Base-by-base conservation (phyloP, 805 yeast genomes). In the Lachancea thermotolerans region DNA sequence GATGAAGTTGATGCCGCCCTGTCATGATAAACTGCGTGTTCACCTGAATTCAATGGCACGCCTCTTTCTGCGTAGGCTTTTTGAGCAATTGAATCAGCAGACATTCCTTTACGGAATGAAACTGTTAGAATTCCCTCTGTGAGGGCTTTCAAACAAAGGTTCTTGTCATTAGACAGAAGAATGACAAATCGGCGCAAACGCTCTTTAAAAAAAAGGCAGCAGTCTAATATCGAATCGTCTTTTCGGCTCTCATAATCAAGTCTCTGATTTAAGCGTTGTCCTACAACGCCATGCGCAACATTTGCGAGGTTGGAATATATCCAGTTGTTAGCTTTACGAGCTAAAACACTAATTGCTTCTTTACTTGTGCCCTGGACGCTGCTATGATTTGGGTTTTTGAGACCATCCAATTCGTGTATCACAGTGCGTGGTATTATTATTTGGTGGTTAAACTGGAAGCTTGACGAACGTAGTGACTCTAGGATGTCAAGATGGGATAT, bases 141-240 rank as follows among this genome's bases (percentile, higher is more conserved):
- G 37, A 88, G 64, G 0, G 96, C 95, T 60, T 84, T 85, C 50
- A 77, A 62, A 60, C 96, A 87, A 8, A 90, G 69, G 58, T 89
- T 90, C 53, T 80, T 83, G 60, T 90, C 97, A 59, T 90, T 85
- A 0, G 96, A 82, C 48, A 89, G 56, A 21, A 86, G 60, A 2
- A 89, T 73, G 7, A 82, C 83, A 48, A 78, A 56, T 5, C 70
- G 60, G 4, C 61, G 44, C 29, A 60, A 54, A 11, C 64, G 62
- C 10, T 67, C 62, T 48, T 74, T 71, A 46, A 82, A 79, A 57
- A 74, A 88, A 21, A 83, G 56, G 54, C 95, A 84, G 59, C 96
- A 88, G 60, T 90, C 96, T 35, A 89, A 64, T 49, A 90, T 89
- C 0, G 95, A 74, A 56, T 89, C 95, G 62, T 90, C 97, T 47